Evolutionary conservation across 2,329 filamentous ascomycete genomes (phyloP).

Genomic region (Magnaporthiopsis rhizophila): DNA sequence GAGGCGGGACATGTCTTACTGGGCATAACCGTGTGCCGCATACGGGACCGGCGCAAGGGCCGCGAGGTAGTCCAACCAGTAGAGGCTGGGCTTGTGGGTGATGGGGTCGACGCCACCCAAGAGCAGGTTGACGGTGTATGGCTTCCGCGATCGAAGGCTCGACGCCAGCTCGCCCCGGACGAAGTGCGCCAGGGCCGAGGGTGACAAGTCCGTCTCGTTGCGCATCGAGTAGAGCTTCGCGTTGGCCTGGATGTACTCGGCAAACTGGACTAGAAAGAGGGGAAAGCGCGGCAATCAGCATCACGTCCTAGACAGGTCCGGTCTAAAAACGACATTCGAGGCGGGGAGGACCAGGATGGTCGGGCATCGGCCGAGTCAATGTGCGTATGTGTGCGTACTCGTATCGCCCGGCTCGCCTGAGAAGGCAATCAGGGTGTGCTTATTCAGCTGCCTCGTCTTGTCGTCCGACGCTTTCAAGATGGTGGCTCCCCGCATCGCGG

Average conservation of each 20-base stretch:
- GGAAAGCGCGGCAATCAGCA: conserved; percentile 2
- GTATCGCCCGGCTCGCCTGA: conserved; percentile 87
- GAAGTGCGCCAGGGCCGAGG: conserved; percentile 83
- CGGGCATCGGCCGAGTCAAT: neutral
- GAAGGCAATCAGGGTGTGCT: conserved; percentile 90
- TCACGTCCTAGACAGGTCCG: neutral
- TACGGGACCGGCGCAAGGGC: conserved; percentile 83
- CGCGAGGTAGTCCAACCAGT: conserved; percentile 97
- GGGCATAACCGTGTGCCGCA: conserved; percentile 94
- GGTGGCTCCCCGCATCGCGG: conserved; percentile 93
- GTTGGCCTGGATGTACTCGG: conserved; percentile 98
- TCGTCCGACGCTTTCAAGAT: conserved; percentile 93
- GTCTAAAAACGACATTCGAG: too few species aligned
- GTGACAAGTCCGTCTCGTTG: conserved; percentile 86
- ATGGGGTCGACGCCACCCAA: conserved; percentile 91
- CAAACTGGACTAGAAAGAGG: conserved; percentile 78
- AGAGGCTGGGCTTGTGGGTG: conserved; percentile 81
- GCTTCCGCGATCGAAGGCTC: conserved; percentile 82
- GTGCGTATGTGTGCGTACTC: neutral
- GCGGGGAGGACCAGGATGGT: neutral
- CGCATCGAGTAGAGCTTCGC: conserved; percentile 98
- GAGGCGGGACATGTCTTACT: conserved; percentile 47
- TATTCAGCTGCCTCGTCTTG: conserved; percentile 89
- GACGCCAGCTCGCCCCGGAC: conserved; percentile 89
- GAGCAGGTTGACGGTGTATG: conserved; percentile 94